Conservation (phyloP, 2,329 filamentous ascomycete genomes). For the Westerdykella sp. region DNA sequence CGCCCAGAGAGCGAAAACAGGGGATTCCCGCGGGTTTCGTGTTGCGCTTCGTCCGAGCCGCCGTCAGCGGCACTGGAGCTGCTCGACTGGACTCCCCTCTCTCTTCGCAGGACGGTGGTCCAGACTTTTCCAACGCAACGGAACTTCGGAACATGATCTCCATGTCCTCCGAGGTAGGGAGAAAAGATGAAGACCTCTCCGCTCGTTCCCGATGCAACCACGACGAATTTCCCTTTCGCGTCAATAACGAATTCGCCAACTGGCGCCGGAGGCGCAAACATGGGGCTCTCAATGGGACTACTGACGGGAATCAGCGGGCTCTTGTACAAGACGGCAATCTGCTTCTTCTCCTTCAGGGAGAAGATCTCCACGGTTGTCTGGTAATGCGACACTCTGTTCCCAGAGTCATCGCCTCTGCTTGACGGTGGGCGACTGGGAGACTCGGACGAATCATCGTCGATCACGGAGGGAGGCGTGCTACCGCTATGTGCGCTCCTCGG, state of each 20-base stretch:
- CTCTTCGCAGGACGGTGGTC: constrained; percentile 67
- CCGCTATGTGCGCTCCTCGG: constrained; percentile 32
- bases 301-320: constrained; percentile 58
- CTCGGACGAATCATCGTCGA: constrained; percentile 33
- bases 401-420: constrained; percentile 18
- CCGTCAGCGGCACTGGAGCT: constrained; percentile 33
- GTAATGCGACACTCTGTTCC: constrained; percentile 53
- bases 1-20: constrained; percentile 64
- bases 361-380: constrained; percentile 88
- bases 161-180: constrained; percentile 23
- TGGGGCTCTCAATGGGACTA: constrained; percentile 51
- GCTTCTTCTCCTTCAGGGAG: constrained; percentile 68
- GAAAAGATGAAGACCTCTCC: constrained; percentile 79
- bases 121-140: constrained; percentile 82
- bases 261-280: constrained; percentile 63
- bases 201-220: constrained; percentile 71
- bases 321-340: constrained; percentile 67
- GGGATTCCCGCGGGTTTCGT: constrained; percentile 50
- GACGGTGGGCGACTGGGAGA: constrained; percentile 34
- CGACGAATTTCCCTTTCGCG: constrained; percentile 64
- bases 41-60: constrained; percentile 26
- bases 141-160: constrained; percentile 39
- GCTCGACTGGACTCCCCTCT: constrained; percentile 28
- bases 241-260: constrained; percentile 68
- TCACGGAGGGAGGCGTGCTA: constrained; percentile 32